phyloP scores from a whole-genome alignment of 1,139 yeast genomes.

The Diutina scorzettiae region DNA sequence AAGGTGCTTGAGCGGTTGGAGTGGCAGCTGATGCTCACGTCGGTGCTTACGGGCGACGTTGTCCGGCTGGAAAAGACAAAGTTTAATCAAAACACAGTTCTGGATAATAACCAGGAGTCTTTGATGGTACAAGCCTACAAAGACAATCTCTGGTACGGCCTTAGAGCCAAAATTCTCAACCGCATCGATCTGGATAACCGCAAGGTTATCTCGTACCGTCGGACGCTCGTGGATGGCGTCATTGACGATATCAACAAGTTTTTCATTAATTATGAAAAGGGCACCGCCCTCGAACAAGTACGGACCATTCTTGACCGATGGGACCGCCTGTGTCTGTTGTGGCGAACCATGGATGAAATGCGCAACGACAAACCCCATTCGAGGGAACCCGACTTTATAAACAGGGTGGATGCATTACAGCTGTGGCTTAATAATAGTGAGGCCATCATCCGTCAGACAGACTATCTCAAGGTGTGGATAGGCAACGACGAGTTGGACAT shows the following conservation, averaged over 20 bases:
- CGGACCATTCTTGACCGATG: conserved; percentile 44
- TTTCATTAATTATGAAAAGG: conserved; percentile 34
- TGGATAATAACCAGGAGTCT: conserved; percentile 33
- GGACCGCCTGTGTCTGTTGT: conserved; percentile 61
- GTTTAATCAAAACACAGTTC: conserved; percentile 35
- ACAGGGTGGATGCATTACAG: conserved; percentile 61
- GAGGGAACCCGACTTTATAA: conserved; percentile 50
- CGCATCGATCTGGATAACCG: conserved; percentile 75
- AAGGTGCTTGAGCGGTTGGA: conserved; percentile 71
- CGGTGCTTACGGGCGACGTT: conserved; percentile 91
- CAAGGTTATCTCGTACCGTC: conserved; percentile 54
- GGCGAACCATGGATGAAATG: conserved; percentile 78
- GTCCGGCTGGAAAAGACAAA: conserved; percentile 84
- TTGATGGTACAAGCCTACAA: conserved; percentile 47
- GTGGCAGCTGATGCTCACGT: conserved; percentile 91
- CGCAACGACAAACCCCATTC: conserved; percentile 65
- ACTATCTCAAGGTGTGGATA: conserved; percentile 53
- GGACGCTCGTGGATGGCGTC: conserved; percentile 63
- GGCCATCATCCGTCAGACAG: conserved; percentile 51
- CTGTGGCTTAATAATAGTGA: conserved; percentile 77
- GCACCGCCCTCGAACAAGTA: conserved; percentile 38
- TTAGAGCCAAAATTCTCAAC: conserved; percentile 71
- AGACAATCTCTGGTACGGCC: conserved; percentile 74
- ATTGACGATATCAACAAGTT: conserved; percentile 63
- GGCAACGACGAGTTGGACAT: conserved; percentile 73